Percentiles rank a stretch among this genome's conserved stretches.
Conservation (phyloP, 2,329 filamentous ascomycete species). For the Talaromyces sp. region DNA sequence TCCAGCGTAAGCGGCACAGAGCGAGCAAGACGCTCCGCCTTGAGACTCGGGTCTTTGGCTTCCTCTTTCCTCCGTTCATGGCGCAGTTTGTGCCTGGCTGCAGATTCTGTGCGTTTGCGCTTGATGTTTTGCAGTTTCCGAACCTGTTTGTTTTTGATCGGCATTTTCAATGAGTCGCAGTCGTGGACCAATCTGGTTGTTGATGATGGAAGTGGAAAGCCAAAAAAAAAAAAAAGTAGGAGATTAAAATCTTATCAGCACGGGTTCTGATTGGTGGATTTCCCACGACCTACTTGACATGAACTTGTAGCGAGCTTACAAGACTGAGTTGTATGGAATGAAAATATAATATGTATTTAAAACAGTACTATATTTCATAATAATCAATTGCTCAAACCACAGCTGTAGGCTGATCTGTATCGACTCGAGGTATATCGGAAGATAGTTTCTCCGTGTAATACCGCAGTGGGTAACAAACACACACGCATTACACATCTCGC, state of each 20-base stretch:
- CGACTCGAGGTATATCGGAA: neutral
- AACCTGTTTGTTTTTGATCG: conserved; percentile 65
- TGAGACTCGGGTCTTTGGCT: conserved; percentile 71
- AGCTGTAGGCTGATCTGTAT: neutral
- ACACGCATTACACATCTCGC: conserved; percentile 1
- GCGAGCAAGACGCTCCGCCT: conserved; percentile 64
- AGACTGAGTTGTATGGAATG: neutral
- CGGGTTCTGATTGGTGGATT: neutral
- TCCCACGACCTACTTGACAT: neutral
- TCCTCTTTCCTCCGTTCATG: conserved; percentile 80
- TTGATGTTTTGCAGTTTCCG: conserved; percentile 73
- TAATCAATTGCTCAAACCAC: neutral
- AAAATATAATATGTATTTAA: too few relatives aligned
- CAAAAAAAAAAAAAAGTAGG: conserved; percentile 21
- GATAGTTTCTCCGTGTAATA: conserved; percentile 5
- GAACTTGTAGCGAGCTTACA: neutral
- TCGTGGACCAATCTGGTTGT: neutral
- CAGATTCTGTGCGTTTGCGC: conserved; percentile 71
- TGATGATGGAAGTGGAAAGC: neutral
- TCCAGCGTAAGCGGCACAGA: conserved; percentile 81
- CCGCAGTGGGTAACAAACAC: neutral
- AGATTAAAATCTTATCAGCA: conserved; percentile 12
- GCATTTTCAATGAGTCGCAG: conserved; percentile 46
- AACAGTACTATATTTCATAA: too few relatives aligned
- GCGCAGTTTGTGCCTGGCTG: conserved; percentile 68